Evolutionary conservation across 768 basidiomycete species (phyloP).

Genomic region (Sporobolomyces roseus): DNA sequence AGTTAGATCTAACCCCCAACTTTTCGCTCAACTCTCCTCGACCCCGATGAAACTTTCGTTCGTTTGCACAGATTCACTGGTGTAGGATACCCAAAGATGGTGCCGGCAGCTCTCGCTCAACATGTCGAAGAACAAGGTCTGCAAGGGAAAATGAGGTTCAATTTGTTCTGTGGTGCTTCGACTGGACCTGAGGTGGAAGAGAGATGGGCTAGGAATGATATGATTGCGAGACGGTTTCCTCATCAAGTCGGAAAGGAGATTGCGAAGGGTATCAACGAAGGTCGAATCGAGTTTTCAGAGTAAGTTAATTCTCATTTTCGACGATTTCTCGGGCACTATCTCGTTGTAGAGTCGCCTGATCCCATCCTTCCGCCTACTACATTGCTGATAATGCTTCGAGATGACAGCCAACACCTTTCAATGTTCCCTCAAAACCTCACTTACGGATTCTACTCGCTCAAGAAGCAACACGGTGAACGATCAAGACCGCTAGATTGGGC

Average conservation of each 20-base stretch:
- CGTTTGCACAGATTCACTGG: constrained; percentile 30
- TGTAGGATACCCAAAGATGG: constrained; percentile 44
- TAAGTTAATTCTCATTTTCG: neutral
- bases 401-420: constrained; percentile 39
- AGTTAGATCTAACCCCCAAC: neutral
- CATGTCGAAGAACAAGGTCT: constrained; percentile 45
- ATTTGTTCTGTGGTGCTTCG: constrained; percentile 36
- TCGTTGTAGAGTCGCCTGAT: no score
- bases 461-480: constrained; percentile 41
- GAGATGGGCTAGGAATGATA: constrained; percentile 33
- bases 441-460: constrained; percentile 42
- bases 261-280: constrained; percentile 44
- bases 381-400: no score
- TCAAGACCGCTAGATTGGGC: constrained; percentile 44
- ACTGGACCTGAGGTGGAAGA: constrained; percentile 45
- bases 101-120: constrained; percentile 42
- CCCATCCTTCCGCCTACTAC: no score
- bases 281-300: constrained; percentile 44
- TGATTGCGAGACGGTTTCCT: constrained; percentile 44
- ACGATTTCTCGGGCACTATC: no score
- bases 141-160: constrained; percentile 45
- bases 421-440: constrained; percentile 41
- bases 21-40: neutral
- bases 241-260: constrained; percentile 47
- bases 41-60: neutral